Percentiles rank a stretch among this genome's conserved stretches.
phyloP scores from a whole-genome alignment of 202 grass and related monocot species.

The Panicum virgatum region DNA sequence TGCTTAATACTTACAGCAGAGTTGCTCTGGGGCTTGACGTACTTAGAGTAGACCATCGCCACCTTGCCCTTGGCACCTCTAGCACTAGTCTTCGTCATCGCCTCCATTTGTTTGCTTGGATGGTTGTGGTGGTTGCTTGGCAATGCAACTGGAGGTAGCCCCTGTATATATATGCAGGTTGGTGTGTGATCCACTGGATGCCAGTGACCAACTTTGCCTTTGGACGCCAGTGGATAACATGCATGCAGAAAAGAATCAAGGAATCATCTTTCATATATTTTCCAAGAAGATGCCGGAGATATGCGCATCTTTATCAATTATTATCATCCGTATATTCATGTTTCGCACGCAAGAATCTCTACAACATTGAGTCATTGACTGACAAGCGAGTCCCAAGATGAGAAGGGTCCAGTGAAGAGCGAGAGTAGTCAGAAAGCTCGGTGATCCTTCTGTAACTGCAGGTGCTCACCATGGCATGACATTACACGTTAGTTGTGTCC shows the following conservation, averaged over 20 bases:
- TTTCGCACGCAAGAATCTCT: not conserved
- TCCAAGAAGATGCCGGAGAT: not conserved
- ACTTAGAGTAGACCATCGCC: conserved; percentile 29
- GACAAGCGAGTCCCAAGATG: not conserved
- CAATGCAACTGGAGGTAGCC: conserved; percentile 3
- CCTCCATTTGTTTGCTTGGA: conserved; percentile 33
- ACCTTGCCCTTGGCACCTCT: conserved; percentile 45
- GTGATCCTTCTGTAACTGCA: not conserved
- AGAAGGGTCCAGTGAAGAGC: conserved; percentile 6
- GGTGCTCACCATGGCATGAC: not conserved
- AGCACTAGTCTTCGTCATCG: conserved; percentile 23
- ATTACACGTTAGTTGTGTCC: not conserved
- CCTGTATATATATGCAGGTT: conserved; percentile 23
- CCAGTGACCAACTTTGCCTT: not conserved
- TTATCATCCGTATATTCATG: not conserved
- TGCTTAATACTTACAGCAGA: conserved; percentile 39
- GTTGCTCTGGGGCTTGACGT: conserved; percentile 28
- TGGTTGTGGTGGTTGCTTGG: conserved; percentile 8
- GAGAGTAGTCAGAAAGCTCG: not conserved
- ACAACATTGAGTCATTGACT: not conserved
- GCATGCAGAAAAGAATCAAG: conserved; percentile 1
- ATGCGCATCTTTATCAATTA: not conserved
- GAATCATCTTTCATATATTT: not conserved
- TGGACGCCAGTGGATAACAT: conserved; percentile 36
- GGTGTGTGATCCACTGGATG: not conserved